Evolutionary conservation across 805 yeast genomes (phyloP), one percentile per base, ranked within the genome.

Genomic region (Metschnikowia anglica): DNA sequence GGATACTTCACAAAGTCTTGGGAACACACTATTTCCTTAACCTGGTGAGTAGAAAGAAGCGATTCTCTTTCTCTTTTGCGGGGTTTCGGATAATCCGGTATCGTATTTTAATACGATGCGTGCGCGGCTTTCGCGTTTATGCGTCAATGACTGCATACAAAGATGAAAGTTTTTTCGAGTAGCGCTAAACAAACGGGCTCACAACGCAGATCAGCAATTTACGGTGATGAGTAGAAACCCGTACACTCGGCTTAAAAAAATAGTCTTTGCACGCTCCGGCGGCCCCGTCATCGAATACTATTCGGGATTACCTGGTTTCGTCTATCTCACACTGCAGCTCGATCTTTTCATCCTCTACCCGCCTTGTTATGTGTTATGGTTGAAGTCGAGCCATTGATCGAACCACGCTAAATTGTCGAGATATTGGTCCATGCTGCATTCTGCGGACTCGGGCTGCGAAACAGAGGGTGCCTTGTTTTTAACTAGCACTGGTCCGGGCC

Each of bases 381-480:
- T 54, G 34, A 60, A 57, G 41, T 67, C 68, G 19, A 66, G 59
- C 77, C 77, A 74, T 54, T 75, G 77, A 53, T 77, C 81, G 44
- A 77, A 77, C 83, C 83, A 77, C 47, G 66, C 73, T 43, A 77
- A 53, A 44, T 73, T 75, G 1, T 71, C 70, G 18, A 75, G 55
- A 18, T 75, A 47, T 31, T 57, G 54, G 26, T 55, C 48, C 17
- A 37, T 41, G 5, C 43, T 31, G 24, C 34, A 39, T 2, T 39
- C 44, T 2, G 31, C 13, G 11, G 48, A 33, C 10, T 46, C 39
- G 3, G 48, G 45, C n/a, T 41, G 51, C 15, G 46, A 17, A 2
- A 27, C 20, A 11, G 39, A 19, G 29, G 11, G n/a, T 9, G 24
- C 7, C 4, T 29, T 12, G 12, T 7, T 12, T 15, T 7, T 15